These are phyloP conservation scores for Avena sativa DNA, from an alignment of 176 grass and related monocot species.

Conservation along the genomic window DNA sequence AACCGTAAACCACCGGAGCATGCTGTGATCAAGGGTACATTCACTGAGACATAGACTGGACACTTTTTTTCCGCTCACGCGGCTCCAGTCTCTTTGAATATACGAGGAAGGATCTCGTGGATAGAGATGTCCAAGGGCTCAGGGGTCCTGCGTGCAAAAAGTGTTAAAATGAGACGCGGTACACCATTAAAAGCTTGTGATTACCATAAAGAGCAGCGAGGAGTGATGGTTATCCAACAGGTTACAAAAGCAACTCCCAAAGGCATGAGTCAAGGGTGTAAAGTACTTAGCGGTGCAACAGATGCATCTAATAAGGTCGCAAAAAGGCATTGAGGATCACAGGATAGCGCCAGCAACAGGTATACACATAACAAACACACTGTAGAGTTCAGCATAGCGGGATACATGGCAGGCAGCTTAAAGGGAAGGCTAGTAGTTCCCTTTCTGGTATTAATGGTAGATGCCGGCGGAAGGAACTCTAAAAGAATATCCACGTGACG, in stretches of 20 bases:
- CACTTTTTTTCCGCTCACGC: conserved; percentile 19
- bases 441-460: conserved; percentile 12
- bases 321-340: conserved; percentile 21
- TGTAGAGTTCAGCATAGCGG: not conserved
- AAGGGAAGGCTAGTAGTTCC: conserved; percentile 23
- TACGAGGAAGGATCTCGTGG: conserved; percentile 84
- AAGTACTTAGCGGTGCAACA: conserved; percentile 34
- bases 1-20: not conserved
- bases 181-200: conserved; percentile 39
- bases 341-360: conserved; percentile 20
- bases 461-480: not conserved
- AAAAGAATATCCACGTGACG: not conserved
- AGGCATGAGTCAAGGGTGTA: conserved; percentile 10
- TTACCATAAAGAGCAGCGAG: conserved; percentile 38
- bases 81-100: conserved; percentile 61
- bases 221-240: conserved; percentile 46
- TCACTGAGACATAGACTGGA: not conserved
- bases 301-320: conserved; percentile 35
- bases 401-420: not conserved
- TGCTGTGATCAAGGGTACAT: not conserved
- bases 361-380: not conserved
- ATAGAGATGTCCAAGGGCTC: conserved; percentile 79
- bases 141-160: conserved; percentile 68
- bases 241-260: conserved; percentile 39
- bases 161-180: conserved; percentile 24